Percentiles rank a stretch among this genome's conserved stretches.
phyloP scores from a whole-genome alignment of 2,329 filamentous ascomycete species.

The Microascus cirrosus region DNA sequence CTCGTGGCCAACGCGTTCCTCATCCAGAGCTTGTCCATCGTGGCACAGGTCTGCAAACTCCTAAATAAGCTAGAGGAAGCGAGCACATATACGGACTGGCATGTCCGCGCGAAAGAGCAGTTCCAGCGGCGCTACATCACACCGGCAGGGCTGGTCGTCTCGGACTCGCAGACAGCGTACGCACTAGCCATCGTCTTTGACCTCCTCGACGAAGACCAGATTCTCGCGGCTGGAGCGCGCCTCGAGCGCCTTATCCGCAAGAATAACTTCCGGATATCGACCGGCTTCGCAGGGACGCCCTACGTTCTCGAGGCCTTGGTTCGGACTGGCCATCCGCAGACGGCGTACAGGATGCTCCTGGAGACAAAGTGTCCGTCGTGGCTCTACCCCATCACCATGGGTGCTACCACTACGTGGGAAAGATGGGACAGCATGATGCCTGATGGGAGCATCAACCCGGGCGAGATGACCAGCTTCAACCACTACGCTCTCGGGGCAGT shows the following conservation, averaged over 20 bases:
- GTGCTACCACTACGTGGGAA: slow-evolving; percentile 38
- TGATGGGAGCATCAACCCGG: slow-evolving; percentile 29
- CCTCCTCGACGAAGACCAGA: slow-evolving; percentile 15
- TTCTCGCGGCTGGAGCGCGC: slow-evolving; percentile 12
- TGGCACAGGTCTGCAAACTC: slow-evolving; percentile 19
- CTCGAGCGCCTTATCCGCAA: slow-evolving; percentile 19
- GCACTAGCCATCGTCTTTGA: slow-evolving; percentile 24
- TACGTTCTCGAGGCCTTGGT: slow-evolving; percentile 20
- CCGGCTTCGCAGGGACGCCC: slow-evolving; percentile 33
- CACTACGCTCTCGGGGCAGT: slow-evolving; percentile 34
- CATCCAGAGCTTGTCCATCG: slow-evolving; percentile 26
- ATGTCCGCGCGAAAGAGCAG: slow-evolving; percentile 10
- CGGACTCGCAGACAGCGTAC: slow-evolving; percentile 28
- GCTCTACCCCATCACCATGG: slow-evolving; percentile 33
- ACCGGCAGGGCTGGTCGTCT: slow-evolving; percentile 15
- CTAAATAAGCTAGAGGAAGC: slow-evolving; percentile 18
- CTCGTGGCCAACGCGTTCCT: slow-evolving; percentile 36
- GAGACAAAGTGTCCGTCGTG: slow-evolving; percentile 32
- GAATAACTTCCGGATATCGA: slow-evolving; percentile 23
- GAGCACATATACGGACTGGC: slow-evolving; percentile 11
- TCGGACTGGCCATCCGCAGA: slow-evolving; percentile 14
- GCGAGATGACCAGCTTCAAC: slow-evolving; percentile 37
- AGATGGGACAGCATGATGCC: slow-evolving; percentile 36
- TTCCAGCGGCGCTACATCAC: slow-evolving; percentile 21
- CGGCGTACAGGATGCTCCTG: slow-evolving; percentile 35